Percentiles rank a stretch among this genome's conserved stretches.
Conservation (phyloP, 2,329 filamentous ascomycete genomes). For the Aspergillus sp. region DNA sequence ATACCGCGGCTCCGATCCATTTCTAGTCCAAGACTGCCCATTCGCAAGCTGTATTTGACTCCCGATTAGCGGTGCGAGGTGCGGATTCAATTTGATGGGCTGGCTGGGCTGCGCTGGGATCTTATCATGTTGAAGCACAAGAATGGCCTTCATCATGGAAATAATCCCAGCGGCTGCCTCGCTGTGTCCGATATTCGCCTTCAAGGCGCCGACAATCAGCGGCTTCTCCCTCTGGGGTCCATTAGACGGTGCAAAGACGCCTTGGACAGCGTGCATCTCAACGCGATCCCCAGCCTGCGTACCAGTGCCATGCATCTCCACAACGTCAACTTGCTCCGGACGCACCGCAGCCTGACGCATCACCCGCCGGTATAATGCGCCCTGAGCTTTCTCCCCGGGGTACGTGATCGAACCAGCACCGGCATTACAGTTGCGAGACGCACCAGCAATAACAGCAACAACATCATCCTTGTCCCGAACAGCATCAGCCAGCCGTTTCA, state of each 20-base stretch:
- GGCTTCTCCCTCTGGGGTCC: constrained; percentile 55
- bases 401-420: constrained; percentile 48
- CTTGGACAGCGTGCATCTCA: constrained; percentile 37
- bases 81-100: constrained; percentile 46
- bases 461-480: constrained; percentile 49
- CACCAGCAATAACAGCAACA: constrained; percentile 39
- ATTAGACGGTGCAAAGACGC: constrained; percentile 24
- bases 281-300: constrained; percentile 40
- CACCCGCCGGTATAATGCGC: constrained; percentile 36
- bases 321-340: constrained; percentile 37
- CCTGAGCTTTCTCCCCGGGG: constrained; percentile 39
- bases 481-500: constrained; percentile 54
- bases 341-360: constrained; percentile 35
- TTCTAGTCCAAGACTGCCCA: constrained; percentile 14
- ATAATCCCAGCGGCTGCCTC: constrained; percentile 32
- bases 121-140: constrained; percentile 62
- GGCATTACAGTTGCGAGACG: constrained; percentile 42
- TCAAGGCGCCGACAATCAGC: constrained; percentile 32
- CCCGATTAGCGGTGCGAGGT: constrained; percentile 24
- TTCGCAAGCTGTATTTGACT: background rate
- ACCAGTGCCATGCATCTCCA: constrained; percentile 43
- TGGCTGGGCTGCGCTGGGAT: constrained; percentile 69
- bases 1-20: constrained; percentile 20
- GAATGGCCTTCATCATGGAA: constrained; percentile 59
- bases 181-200: constrained; percentile 48